These are phyloP conservation scores for Ilex asprella DNA, from an alignment of 257 asterid species.

Conservation along the genomic window DNA sequence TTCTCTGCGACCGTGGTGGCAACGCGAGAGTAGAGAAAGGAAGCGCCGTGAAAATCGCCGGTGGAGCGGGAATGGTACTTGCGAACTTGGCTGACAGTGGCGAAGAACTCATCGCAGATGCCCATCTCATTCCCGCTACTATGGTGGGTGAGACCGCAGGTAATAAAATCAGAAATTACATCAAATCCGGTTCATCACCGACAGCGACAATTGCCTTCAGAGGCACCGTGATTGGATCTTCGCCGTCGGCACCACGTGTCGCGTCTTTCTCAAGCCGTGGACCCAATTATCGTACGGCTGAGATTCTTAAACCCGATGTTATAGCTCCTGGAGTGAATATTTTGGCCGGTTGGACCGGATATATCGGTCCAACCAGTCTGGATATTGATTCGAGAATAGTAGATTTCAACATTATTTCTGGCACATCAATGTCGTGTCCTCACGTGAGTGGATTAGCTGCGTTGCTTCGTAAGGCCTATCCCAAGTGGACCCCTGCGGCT, in stretches of 20 bases:
- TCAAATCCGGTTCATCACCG: slow-evolving; percentile 53
- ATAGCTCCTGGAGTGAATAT: slow-evolving; percentile 92
- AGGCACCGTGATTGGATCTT: slow-evolving; percentile 66
- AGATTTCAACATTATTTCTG: slow-evolving; percentile 78
- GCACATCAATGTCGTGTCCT: slow-evolving; percentile 95
- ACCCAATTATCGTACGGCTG: slow-evolving; percentile 71
- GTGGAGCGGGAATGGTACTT: slow-evolving; percentile 78
- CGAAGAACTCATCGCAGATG: slow-evolving; percentile 84
- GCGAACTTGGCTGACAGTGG: slow-evolving; percentile 81
- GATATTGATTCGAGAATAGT: slow-evolving; percentile 67
- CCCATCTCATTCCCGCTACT: slow-evolving; percentile 83
- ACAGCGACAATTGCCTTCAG: slow-evolving; percentile 60
- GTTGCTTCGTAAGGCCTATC: slow-evolving; percentile 57
- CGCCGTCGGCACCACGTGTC: slow-evolving; percentile 79
- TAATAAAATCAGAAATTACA: slow-evolving; percentile 55
- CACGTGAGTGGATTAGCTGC: slow-evolving; percentile 94
- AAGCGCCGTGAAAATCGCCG: slow-evolving; percentile 78
- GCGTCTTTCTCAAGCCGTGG: slow-evolving; percentile 97
- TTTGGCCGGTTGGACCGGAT: slow-evolving; percentile 89
- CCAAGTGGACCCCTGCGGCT: slow-evolving; percentile 73
- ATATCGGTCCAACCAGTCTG: slow-evolving; percentile 59
- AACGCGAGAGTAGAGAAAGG: slow-evolving; percentile 91
- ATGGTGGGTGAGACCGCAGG: slow-evolving; percentile 86
- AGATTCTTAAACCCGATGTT: slow-evolving; percentile 86
- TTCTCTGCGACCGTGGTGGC: slow-evolving; percentile 89